These are phyloP conservation scores for Arabidopsis hybrid DNA, from an alignment of 441 rosid genomes.

Conservation along the genomic window DNA sequence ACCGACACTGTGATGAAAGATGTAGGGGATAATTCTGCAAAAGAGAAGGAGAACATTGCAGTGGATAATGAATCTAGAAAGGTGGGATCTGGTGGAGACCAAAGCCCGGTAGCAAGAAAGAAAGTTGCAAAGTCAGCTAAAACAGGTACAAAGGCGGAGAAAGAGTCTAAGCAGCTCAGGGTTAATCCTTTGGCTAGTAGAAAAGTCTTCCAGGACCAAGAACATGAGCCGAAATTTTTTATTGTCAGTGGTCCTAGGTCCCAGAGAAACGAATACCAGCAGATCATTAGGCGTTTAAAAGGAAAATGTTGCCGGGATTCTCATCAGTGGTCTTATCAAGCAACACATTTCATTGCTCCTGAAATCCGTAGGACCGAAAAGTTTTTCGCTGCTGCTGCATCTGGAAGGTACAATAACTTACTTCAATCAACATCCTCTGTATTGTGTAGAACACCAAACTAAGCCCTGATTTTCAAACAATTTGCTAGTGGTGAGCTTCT, in stretches of 20 bases:
- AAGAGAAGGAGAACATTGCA: slow-evolving; percentile 59
- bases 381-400: slow-evolving; percentile 91
- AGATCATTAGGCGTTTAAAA: slow-evolving; percentile 65
- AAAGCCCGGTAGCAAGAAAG: slow-evolving; percentile 41
- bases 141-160: slow-evolving; percentile 38
- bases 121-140: slow-evolving; percentile 45
- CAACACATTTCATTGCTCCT: slow-evolving; percentile 84
- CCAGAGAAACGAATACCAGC: slow-evolving; percentile 81
- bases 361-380: slow-evolving; percentile 88
- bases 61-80: slow-evolving; percentile 9
- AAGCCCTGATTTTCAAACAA: background rate
- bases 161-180: slow-evolving; percentile 45
- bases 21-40: slow-evolving; percentile 45
- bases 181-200: slow-evolving; percentile 32
- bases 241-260: slow-evolving; percentile 75
- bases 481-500: slow-evolving; percentile 11
- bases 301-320: slow-evolving; percentile 89
- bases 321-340: slow-evolving; percentile 97
- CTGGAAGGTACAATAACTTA: slow-evolving; percentile 72
- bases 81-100: slow-evolving; percentile 44
- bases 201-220: slow-evolving; percentile 41
- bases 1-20: slow-evolving; percentile 22
- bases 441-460: slow-evolving; percentile 2
- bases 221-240: slow-evolving; percentile 60
- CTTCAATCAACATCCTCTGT: slow-evolving; percentile 1